Evolutionary conservation across 441 rosid species (phyloP).

Genomic region (Erodium moschatum): DNA sequence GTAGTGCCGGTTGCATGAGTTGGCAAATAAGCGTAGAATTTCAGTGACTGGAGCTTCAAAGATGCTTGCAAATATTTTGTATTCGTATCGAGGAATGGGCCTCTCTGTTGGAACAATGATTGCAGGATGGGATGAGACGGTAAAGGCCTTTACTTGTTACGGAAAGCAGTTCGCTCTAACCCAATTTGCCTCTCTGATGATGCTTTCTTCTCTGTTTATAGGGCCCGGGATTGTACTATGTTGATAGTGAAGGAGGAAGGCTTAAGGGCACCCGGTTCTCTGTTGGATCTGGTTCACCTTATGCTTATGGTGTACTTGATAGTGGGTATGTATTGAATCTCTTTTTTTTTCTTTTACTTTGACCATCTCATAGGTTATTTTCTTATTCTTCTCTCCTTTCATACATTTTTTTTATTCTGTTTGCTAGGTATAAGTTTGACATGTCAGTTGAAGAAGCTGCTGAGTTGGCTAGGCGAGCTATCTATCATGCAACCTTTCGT

Average conservation of each 20-base stretch:
- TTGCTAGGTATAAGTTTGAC: constrained; percentile 57
- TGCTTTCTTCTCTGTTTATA: constrained; percentile 14
- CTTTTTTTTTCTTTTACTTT: too few relatives aligned
- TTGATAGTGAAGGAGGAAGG: constrained; percentile 98
- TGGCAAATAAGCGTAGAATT: constrained; percentile 91
- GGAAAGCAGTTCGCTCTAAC: background rate
- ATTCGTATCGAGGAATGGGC: constrained; percentile 97
- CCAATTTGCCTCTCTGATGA: background rate
- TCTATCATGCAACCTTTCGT: constrained; percentile 61
- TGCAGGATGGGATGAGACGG: constrained; percentile 99
- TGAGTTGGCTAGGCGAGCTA: too few relatives aligned
- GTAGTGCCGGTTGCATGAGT: too few relatives aligned
- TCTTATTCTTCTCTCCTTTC: background rate
- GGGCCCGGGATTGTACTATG: constrained; percentile 97
- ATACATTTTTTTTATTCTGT: background rate
- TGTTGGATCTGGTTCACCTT: constrained; percentile 98
- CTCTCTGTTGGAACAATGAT: constrained; percentile 66
- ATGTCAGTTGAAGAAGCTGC: constrained; percentile 78
- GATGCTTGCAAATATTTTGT: constrained; percentile 67
- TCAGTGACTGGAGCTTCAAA: constrained; percentile 97
- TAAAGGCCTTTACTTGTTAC: constrained; percentile 20
- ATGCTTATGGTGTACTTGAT: constrained; percentile 92
- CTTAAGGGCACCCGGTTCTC: constrained; percentile 88
- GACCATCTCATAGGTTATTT: background rate
- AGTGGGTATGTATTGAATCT: constrained; percentile 49